A percentile compares a stretch with the other conserved stretches of the same genome.
Evolutionary conservation across 1,284 basidiomycete genomes (phyloP).

Genomic region (Rhodotorula sp.): DNA sequence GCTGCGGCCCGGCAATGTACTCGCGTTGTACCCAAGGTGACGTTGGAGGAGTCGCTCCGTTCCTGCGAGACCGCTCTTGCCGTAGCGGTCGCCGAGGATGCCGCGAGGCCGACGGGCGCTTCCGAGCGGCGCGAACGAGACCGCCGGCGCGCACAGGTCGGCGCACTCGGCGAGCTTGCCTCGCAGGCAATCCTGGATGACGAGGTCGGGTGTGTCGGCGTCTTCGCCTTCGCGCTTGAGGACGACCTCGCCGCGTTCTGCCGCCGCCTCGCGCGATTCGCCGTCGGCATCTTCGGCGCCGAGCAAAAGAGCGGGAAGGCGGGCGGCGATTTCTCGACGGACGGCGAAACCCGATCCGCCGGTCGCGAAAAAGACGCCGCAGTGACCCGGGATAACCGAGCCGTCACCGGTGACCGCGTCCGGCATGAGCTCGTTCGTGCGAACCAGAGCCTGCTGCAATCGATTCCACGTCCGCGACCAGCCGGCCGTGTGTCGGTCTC

Average conservation of each 20-base stretch:
- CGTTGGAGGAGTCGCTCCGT: constrained; percentile 28
- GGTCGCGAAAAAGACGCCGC: constrained; percentile 31
- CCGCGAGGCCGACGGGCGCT: constrained; percentile 14
- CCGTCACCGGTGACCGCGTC: background rate
- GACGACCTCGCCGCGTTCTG: constrained; percentile 16
- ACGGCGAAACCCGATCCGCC: constrained; percentile 33
- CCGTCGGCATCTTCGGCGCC: constrained; percentile 24
- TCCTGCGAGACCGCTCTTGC: constrained; percentile 32
- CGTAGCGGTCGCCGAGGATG: constrained; percentile 17
- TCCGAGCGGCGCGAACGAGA: background rate
- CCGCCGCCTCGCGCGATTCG: constrained; percentile 17
- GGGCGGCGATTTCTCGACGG: constrained; percentile 23
- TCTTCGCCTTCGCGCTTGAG: constrained; percentile 24
- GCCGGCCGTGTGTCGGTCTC: background rate
- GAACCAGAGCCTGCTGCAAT: constrained; percentile 21
- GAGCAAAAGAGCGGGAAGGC: constrained; percentile 23
- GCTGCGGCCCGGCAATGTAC: constrained; percentile 30
- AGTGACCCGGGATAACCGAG: constrained; percentile 16
- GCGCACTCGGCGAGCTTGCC: constrained; percentile 19
- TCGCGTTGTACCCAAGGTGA: constrained; percentile 33
- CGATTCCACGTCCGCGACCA: constrained; percentile 20
- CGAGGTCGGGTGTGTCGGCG: constrained; percentile 36
- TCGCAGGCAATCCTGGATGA: constrained; percentile 35
- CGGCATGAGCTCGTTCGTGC: constrained; percentile 28
- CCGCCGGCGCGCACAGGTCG: constrained; percentile 18